Conservation (phyloP, 1,139 yeast species). For the Kodamaea fungicola region DNA sequence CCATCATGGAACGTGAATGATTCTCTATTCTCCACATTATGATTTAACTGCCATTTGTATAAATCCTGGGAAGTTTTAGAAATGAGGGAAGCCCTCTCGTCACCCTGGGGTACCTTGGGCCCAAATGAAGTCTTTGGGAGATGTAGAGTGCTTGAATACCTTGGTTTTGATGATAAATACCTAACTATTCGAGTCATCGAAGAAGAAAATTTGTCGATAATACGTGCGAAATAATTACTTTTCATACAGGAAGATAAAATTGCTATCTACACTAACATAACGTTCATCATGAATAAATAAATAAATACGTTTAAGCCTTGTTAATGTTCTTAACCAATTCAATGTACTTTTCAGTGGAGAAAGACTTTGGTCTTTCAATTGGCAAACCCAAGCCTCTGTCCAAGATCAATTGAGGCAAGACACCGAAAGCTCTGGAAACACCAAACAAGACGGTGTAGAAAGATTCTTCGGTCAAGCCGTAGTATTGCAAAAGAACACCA, state of each 20-base stretch:
- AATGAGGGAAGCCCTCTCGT: conserved; percentile 23
- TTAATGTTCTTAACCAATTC: conserved; percentile 54
- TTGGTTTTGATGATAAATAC: conserved; percentile 5
- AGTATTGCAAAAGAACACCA: conserved; percentile 94
- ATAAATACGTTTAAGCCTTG: conserved; percentile 18
- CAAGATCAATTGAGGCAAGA: conserved; percentile 91
- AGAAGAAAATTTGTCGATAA: neutral
- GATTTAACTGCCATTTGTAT: conserved; percentile 34
- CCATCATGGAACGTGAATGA: conserved; percentile 87
- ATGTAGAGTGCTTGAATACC: conserved; percentile 33
- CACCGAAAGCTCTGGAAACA: conserved; percentile 98
- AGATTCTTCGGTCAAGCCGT: conserved; percentile 91
- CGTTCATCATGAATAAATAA: conserved; percentile 10
- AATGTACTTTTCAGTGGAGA: conserved; percentile 71
- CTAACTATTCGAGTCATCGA: conserved; percentile 7
- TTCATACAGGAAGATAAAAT: neutral
- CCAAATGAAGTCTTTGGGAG: conserved; percentile 42
- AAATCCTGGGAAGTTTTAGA: conserved; percentile 26
- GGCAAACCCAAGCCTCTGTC: conserved; percentile 96
- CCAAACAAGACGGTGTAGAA: conserved; percentile 98
- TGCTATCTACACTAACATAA: conserved; percentile 1
- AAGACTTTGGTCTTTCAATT: conserved; percentile 96
- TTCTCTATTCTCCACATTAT: conserved; percentile 19
- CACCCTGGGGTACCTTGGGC: conserved; percentile 39
- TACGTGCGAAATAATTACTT: conserved; percentile 1